Evolutionary conservation across 1,284 basidiomycete species (phyloP).

Genomic region (Trametes pubescens): DNA sequence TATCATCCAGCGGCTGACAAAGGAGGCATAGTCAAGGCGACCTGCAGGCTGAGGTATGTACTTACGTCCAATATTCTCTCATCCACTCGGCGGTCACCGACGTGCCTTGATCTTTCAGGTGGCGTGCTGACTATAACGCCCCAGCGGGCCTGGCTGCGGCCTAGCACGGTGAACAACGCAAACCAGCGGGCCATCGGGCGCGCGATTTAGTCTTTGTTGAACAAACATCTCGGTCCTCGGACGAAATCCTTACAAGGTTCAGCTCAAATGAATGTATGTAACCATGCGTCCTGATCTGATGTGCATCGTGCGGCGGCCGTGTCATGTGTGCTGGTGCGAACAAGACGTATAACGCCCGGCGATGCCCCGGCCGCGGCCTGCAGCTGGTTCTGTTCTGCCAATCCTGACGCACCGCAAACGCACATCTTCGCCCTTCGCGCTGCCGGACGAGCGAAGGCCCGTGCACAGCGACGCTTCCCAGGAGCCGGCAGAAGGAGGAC

Average conservation of each 20-base stretch:
- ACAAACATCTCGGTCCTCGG: neutral
- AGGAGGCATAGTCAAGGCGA: neutral
- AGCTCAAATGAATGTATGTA: constrained; percentile 4
- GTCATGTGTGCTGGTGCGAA: neutral
- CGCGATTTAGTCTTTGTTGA: neutral
- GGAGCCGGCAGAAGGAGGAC: neutral
- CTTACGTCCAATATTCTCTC: neutral
- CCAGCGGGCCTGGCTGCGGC: neutral
- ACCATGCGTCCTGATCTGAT: constrained; percentile 14
- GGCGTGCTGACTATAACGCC: neutral
- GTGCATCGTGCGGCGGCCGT: neutral
- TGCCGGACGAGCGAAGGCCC: neutral
- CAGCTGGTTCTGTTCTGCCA: constrained; percentile 17
- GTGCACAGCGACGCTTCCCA: constrained; percentile 1
- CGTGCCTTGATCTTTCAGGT: constrained; percentile 2
- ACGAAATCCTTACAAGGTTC: neutral
- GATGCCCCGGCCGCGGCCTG: neutral
- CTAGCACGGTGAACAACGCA: neutral
- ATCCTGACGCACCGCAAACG: constrained; percentile 5
- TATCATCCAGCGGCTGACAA: neutral
- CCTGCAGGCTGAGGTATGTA: neutral
- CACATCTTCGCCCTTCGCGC: constrained; percentile 5
- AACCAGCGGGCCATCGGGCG: neutral
- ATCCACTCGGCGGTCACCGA: neutral
- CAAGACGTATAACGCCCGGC: constrained; percentile 1